These are phyloP conservation scores for Colletotrichum noveboracense DNA, from an alignment of 2,329 filamentous ascomycete species.

Conservation along the genomic window DNA sequence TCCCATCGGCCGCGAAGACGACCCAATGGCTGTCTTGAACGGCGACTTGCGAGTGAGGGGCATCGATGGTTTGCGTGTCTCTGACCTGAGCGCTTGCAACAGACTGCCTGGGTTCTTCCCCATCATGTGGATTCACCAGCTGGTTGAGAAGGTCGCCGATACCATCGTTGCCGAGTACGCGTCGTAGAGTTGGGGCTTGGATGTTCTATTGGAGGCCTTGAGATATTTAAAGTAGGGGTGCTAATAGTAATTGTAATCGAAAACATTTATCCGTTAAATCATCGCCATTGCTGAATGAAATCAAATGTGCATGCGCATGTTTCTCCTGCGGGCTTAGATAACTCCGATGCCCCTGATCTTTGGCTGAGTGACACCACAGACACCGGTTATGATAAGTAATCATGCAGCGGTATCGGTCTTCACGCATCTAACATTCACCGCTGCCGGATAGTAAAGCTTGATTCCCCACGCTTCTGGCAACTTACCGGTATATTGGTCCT, in stretches of 20 bases:
- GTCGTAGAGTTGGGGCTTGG: not conserved
- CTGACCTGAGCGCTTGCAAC: slow-evolving; percentile 65
- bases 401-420: not conserved
- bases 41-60: slow-evolving; percentile 61
- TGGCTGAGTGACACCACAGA: not conserved
- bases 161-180: slow-evolving; percentile 16
- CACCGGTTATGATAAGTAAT: not conserved
- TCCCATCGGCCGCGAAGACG: slow-evolving; percentile 58
- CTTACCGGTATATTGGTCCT: not conserved
- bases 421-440: not conserved
- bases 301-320: not conserved
- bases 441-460: not conserved
- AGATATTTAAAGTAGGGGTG: not conserved
- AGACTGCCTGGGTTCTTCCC: slow-evolving; percentile 51
- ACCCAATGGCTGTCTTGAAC: slow-evolving; percentile 62
- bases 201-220: not conserved
- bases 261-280: not conserved
- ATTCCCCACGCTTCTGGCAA: not conserved
- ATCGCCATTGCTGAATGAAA: not conserved
- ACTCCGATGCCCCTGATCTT: not conserved
- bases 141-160: slow-evolving; percentile 61
- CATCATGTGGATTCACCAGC: slow-evolving; percentile 55
- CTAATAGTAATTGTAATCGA: not conserved
- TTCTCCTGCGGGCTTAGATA: not conserved
- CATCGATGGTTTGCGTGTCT: slow-evolving; percentile 60